Evolutionary conservation across 192 early-diverging fungal genomes (phyloP).

Genomic region (Coemansia sp.): DNA sequence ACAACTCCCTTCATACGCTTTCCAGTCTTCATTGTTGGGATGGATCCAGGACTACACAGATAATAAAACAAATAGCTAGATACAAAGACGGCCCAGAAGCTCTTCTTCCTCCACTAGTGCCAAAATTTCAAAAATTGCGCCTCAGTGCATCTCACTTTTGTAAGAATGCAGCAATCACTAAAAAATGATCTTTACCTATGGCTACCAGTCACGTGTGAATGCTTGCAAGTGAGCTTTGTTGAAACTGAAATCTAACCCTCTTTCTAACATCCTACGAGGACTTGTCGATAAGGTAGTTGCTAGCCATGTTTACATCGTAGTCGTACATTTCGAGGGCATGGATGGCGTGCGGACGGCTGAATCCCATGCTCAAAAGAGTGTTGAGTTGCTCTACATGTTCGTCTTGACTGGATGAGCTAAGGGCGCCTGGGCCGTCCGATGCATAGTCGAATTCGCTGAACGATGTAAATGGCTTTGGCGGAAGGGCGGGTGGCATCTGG

Average conservation of each 20-base stretch:
- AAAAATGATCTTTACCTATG: background rate
- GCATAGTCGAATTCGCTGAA: constrained; percentile 53
- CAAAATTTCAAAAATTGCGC: too few relatives aligned
- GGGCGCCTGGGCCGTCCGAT: constrained; percentile 21
- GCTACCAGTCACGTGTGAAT: background rate
- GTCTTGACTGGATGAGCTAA: constrained; percentile 8
- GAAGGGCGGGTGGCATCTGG: constrained; percentile 32
- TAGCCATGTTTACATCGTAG: constrained; percentile 70
- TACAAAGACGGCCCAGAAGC: too few relatives aligned
- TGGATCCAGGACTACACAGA: background rate
- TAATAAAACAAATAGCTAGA: background rate
- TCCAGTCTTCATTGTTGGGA: constrained; percentile 34
- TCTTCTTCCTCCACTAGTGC: background rate
- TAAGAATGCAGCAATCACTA: background rate
- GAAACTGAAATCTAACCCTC: background rate
- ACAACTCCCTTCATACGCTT: constrained; percentile 63
- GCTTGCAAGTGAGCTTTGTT: too few relatives aligned
- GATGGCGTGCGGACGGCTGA: constrained; percentile 64
- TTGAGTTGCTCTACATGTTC: constrained; percentile 54
- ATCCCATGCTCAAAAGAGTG: constrained; percentile 71
- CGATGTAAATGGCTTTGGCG: constrained; percentile 48
- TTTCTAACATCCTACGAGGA: constrained; percentile 1
- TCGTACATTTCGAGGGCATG: constrained; percentile 70
- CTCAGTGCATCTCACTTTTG: too few relatives aligned
- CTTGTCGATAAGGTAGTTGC: constrained; percentile 74